These are phyloP conservation scores for Candida arabinofermentans DNA, from an alignment of 805 yeast species.

Conservation along the genomic window DNA sequence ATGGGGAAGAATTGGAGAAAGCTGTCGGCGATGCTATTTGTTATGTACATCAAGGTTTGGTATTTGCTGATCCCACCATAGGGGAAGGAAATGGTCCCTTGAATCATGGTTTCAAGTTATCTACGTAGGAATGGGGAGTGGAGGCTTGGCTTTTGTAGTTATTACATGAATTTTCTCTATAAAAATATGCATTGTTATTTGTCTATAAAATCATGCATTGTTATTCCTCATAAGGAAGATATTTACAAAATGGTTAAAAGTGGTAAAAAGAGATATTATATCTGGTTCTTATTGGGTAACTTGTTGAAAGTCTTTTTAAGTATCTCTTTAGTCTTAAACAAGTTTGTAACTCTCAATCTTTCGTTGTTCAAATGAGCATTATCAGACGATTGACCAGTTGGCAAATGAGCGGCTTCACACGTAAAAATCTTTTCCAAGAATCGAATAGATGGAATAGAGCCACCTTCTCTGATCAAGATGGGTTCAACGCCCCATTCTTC, in stretches of 20 bases:
- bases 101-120: conserved; percentile 42
- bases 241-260: neutral
- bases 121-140: neutral
- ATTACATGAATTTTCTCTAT: no score
- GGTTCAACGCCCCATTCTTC: conserved; percentile 81
- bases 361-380: conserved; percentile 92
- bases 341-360: conserved; percentile 70
- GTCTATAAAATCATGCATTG: neutral
- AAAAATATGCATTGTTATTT: no score
- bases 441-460: conserved; percentile 89
- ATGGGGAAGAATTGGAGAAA: conserved; percentile 38
- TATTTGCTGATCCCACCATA: conserved; percentile 35
- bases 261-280: neutral
- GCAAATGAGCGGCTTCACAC: conserved; percentile 93
- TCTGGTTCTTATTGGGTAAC: conserved; percentile 24
- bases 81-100: conserved; percentile 69
- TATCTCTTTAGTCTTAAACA: conserved; percentile 69
- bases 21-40: conserved; percentile 56
- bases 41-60: conserved; percentile 63
- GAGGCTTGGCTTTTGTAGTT: no score
- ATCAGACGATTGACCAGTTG: conserved; percentile 94
- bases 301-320: conserved; percentile 49
- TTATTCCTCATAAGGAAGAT: neutral
- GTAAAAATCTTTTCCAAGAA: conserved; percentile 74
- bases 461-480: conserved; percentile 89